A percentile compares a stretch with the other conserved stretches of the same genome.
These are phyloP conservation scores for Abelmoschus esculentus DNA, from an alignment of 345 rosid species.

Conservation along the genomic window DNA sequence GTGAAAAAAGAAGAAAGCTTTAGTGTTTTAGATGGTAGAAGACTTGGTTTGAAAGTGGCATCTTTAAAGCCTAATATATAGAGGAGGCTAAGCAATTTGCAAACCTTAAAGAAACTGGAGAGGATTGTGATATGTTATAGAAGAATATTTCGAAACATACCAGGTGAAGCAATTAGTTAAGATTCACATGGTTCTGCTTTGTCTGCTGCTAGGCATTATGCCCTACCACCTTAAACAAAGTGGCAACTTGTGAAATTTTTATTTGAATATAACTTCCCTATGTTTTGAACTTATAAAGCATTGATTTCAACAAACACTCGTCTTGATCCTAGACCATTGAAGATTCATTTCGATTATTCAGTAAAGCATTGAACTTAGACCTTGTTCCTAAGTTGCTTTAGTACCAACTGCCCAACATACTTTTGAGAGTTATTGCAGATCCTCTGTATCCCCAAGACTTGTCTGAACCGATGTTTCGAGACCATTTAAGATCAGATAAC, in stretches of 20 bases:
- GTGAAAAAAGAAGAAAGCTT: neutral
- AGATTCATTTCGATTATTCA: neutral
- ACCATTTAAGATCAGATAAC: neutral
- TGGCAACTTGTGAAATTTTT: constrained; percentile 9
- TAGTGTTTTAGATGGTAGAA: neutral
- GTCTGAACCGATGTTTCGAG: constrained; percentile 1
- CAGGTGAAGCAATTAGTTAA: constrained; percentile 47
- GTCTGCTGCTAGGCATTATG: constrained; percentile 27
- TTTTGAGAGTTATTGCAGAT: constrained; percentile 7
- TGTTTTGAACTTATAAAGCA: neutral
- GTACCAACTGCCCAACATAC: constrained; percentile 2
- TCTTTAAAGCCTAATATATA: neutral
- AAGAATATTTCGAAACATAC: constrained; percentile 38
- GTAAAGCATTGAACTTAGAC: constrained; percentile 9
- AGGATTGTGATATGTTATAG: neutral
- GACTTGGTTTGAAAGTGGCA: no score
- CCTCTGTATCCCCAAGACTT: neutral
- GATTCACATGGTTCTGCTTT: constrained; percentile 64
- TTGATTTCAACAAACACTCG: neutral
- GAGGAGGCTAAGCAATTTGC: neutral
- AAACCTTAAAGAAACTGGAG: neutral
- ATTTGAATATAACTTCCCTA: neutral
- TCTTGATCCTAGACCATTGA: neutral
- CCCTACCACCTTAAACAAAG: constrained; percentile 27
- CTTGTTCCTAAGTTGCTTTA: neutral